Base-by-base conservation (phyloP, 805 yeast genomes). In the Saturnispora serradocipensis region DNA sequence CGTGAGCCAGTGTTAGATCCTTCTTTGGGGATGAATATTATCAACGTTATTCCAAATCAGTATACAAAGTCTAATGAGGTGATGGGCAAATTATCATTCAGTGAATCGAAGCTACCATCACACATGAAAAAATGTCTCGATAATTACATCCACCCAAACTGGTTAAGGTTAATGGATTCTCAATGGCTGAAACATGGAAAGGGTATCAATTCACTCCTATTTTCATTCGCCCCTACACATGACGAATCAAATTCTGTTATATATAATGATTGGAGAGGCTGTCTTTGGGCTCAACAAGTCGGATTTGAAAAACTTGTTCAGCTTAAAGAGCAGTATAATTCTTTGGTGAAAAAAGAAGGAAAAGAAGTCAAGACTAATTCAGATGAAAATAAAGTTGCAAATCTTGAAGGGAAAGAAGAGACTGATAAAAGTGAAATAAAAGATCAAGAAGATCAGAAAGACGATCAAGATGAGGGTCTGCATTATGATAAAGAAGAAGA, bases 1-100 rank as follows among this genome's bases (percentile, higher is more conserved):
- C 79, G 96, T 55, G 82, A 80, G 47, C 78, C 86, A 2, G 68
- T 75, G 2, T 74, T 86, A 4, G 88, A 87, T 9, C 82, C 82
- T 30, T 47, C 44, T 4, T 45, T 54, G 18, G 82, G 83, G 13
- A 83, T 86, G 61, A 73, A 75, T 45, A 63, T 81, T n/a, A 72
- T 89, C 32, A 82, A 81, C 54, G 79, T 88, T 1, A 68, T 88
- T 25, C 93, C 96, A 7, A 73, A 71, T 56, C 68, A 63, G 16
- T 53, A 55, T 3, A 54, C 66, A 3, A 55, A 66, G 24, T 63
- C 68, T 1, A 55, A 78, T 10, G 73, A 74, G 32, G 71, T 67
- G 32, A 58, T 78, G 49, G 77, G 77, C 1, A 69, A 70, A 49
- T 61, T 78, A 3, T 73, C 82, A 9, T 77, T 78, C 2, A 28